A percentile compares a stretch with the other conserved stretches of the same genome.
Conservation (phyloP, 805 yeast genomes). For the Yarrowia sp. region DNA sequence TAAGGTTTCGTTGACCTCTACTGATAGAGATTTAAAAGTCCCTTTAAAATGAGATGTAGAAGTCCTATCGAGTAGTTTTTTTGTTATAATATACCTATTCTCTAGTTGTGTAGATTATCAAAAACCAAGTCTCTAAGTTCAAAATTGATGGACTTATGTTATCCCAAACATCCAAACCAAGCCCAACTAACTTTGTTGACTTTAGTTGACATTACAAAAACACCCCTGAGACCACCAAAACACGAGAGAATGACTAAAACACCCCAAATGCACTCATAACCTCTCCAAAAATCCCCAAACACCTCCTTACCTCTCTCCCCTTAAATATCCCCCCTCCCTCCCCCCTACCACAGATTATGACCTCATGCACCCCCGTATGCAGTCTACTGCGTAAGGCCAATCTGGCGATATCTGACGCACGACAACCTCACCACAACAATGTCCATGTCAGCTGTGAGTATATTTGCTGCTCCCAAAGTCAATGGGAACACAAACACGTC, state of each 20-base stretch:
- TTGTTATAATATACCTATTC: too few relatives aligned
- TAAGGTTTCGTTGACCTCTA: too few relatives aligned
- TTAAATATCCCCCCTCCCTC: not conserved
- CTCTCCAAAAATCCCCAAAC: too few relatives aligned
- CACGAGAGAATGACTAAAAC: too few relatives aligned
- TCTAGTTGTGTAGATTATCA: too few relatives aligned
- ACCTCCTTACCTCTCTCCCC: too few relatives aligned
- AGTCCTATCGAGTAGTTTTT: too few relatives aligned
- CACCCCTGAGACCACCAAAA: too few relatives aligned
- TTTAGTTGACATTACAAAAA: not conserved
- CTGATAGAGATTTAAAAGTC: too few relatives aligned
- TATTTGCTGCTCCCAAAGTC: not conserved
- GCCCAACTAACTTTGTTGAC: not conserved
- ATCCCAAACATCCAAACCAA: not conserved
- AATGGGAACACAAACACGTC: not conserved
- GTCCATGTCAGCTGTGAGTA: slow-evolving; percentile 22
- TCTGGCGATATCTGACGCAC: slow-evolving; percentile 21
- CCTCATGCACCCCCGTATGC: not conserved
- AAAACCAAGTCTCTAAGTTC: not conserved
- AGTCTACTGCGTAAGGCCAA: not conserved
- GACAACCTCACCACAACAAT: slow-evolving; percentile 2
- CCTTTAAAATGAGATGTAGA: too few relatives aligned
- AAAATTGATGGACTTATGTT: not conserved
- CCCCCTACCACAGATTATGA: slow-evolving; percentile 5
- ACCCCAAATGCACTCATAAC: too few relatives aligned